Evolutionary conservation across 768 basidiomycete genomes (phyloP), one percentile per base, ranked within the genome.

Genomic region (Amanita subjunquillea): DNA sequence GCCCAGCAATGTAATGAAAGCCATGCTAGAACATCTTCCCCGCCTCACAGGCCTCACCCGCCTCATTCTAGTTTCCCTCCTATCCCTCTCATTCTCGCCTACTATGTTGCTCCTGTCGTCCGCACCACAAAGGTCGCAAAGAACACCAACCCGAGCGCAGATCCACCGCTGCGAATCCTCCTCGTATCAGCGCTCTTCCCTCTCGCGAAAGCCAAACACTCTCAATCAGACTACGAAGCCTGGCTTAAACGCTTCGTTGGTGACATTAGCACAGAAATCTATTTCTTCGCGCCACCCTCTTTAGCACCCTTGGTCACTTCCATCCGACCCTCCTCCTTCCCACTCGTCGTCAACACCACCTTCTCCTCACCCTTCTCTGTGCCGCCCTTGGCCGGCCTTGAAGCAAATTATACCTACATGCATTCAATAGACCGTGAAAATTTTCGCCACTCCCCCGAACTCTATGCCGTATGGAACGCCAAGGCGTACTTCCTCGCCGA

Each of bases 161-260:
- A 9, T 4, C 2, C 47, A 13, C 20, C 48, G 9, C 52, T 56
- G 10, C 63, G 64, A 39, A 69, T 79, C 55, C 69, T 81, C 12
- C 71, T 81, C 43, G 79, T 81, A 0, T 74, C 79, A 1, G 77
- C 79, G 0, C 69, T 79, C 58, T 80, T 73, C 57, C 79, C 77
- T 0, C 69, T 79, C 3, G 51, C 67, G 3, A 73, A 72, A 41
- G 72, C 77, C 10, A 78, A 80, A 59, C 77, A 80, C 57, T 61
- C 73, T 2, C 51, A 67, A 5, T 58, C 63, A n/a, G 73, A 76
- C 8, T 79, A 80, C 60, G 58, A 59, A 2, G 15, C 38, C 5
- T 79, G 77, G 78, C 63, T 80, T 1, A 50, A 57, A 4, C 58
- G 63, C n/a, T 79, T 78, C 57, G 66, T 81, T 3, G 60, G 64